phyloP scores from a whole-genome alignment of 352 stramenopile genomes.

The Halophytophthora polymorphica region DNA sequence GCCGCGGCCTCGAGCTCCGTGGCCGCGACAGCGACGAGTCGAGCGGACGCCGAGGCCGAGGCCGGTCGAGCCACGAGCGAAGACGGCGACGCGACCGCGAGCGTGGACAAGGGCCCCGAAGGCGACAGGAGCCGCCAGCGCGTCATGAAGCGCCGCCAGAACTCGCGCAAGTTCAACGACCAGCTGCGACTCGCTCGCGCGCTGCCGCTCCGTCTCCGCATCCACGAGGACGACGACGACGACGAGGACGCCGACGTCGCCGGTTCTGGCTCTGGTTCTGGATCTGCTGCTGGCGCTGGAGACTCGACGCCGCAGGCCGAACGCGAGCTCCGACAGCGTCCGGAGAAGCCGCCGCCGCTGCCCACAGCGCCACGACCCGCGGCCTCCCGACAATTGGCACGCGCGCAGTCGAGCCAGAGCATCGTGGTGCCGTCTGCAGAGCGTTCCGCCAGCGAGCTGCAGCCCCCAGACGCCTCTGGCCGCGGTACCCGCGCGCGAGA shows the following conservation, averaged over 20 bases:
- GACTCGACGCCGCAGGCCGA: neutral
- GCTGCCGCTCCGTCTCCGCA: conserved; percentile 51
- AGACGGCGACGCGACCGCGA: conserved; percentile 23
- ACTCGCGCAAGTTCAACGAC: conserved; percentile 67
- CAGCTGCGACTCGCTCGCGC: conserved; percentile 54
- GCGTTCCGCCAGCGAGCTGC: conserved; percentile 13
- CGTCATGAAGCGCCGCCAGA: conserved; percentile 57
- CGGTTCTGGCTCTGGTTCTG: too few relatives aligned
- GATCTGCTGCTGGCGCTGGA: neutral
- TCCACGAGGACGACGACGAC: conserved; percentile 36
- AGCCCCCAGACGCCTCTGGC: conserved; percentile 15
- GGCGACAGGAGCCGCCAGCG: conserved; percentile 38
- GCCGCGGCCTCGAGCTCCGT: conserved; percentile 1
- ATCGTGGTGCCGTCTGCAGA: conserved; percentile 24
- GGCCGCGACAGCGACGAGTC: neutral
- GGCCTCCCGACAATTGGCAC: conserved; percentile 24
- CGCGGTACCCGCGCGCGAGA: neutral
- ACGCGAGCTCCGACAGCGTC: conserved; percentile 11
- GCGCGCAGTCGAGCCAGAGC: conserved; percentile 32
- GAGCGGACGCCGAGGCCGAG: too few relatives aligned
- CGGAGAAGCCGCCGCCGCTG: conserved; percentile 21
- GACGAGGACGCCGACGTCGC: neutral
- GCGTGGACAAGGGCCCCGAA: conserved; percentile 14
- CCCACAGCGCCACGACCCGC: conserved; percentile 18
- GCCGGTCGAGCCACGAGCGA: conserved; percentile 21